Conservation (phyloP, 306 rosid species). For the Citrullus mucosospermus region DNA sequence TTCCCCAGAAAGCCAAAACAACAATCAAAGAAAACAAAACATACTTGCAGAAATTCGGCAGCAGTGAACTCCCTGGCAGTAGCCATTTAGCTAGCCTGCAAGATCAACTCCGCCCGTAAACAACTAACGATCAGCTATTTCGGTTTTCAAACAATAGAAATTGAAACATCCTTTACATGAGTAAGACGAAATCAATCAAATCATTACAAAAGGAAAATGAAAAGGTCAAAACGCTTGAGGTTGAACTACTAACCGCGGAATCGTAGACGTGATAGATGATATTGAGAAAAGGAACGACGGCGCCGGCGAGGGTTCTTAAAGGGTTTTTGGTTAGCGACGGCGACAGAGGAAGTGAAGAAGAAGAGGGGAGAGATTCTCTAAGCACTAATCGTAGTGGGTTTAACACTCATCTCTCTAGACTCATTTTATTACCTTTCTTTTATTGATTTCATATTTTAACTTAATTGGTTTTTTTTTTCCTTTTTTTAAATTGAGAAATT, state of each 20-base stretch:
- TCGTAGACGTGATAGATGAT: neutral
- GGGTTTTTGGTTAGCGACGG: neutral
- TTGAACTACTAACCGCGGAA: neutral
- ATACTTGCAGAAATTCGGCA: conserved; percentile 45
- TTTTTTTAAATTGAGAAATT: too few relatives aligned
- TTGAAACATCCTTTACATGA: neutral
- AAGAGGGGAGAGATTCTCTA: neutral
- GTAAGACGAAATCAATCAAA: neutral
- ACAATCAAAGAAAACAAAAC: neutral
- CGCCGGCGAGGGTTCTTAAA: neutral
- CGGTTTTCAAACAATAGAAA: neutral
- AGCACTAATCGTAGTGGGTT: neutral
- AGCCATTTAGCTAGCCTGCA: conserved; percentile 16
- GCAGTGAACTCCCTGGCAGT: conserved; percentile 35
- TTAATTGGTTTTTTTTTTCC: too few relatives aligned
- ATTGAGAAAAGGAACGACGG: neutral
- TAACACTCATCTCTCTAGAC: too few relatives aligned
- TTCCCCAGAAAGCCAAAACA: neutral
- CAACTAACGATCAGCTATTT: neutral
- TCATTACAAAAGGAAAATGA: neutral
- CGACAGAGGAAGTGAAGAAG: neutral
- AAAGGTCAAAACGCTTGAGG: neutral
- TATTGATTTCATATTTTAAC: too few relatives aligned
- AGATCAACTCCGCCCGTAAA: neutral
- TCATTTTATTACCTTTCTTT: too few relatives aligned